Conservation (phyloP, 345 rosid genomes). For the Balakata baccata region DNA sequence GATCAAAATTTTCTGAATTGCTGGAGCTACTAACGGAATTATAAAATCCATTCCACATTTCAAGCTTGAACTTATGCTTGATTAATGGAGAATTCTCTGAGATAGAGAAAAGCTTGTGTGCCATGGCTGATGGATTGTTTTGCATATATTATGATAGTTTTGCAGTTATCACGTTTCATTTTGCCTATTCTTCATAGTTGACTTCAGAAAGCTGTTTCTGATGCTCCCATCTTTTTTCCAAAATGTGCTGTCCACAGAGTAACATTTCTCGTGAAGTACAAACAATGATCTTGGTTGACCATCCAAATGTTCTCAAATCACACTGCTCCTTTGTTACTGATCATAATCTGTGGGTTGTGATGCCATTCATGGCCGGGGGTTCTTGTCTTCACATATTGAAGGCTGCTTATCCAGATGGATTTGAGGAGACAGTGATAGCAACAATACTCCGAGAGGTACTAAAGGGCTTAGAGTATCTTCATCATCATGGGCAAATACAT, state of each 20-base stretch:
- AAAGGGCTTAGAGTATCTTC: conserved; percentile 94
- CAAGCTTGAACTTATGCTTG: background rate
- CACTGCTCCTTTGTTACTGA: conserved; percentile 90
- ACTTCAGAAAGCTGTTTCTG: background rate
- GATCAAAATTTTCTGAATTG: background rate
- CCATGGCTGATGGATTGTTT: background rate
- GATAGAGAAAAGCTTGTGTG: background rate
- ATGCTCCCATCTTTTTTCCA: background rate
- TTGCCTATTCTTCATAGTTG: background rate
- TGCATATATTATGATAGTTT: background rate
- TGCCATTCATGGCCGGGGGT: conserved; percentile 99
- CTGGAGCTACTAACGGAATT: background rate
- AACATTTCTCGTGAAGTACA: conserved; percentile 91
- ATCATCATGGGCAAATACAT: conserved; percentile 97
- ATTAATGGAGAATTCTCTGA: background rate
- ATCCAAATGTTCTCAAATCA: conserved; percentile 87
- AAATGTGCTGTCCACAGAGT: conserved; percentile 34
- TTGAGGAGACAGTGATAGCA: conserved; percentile 88
- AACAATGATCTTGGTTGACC: conserved; percentile 89
- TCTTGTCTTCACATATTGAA: conserved; percentile 95
- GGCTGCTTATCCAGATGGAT: conserved; percentile 93
- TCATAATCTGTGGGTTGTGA: conserved; percentile 91
- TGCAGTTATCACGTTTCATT: background rate
- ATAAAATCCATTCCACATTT: background rate
- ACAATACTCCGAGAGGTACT: conserved; percentile 78